Base-by-base conservation (phyloP, 192 early-diverging fungal genomes). In the Geranomyces michiganensis region DNA sequence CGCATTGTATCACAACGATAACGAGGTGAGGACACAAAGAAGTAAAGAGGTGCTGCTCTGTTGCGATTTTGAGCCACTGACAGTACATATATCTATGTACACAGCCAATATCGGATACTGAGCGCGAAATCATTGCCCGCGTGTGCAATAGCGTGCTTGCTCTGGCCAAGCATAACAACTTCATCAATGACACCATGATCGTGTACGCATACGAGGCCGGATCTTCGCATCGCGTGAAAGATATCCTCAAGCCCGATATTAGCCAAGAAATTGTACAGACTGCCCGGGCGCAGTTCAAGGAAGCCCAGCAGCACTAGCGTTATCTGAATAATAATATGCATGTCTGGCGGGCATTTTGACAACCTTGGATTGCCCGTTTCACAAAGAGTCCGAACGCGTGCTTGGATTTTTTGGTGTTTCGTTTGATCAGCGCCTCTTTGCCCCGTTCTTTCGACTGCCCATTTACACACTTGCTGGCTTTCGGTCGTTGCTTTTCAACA, bases 121-220 rank as follows among this genome's bases (percentile, higher is more conserved):
- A 92, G 71, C 86, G 97, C 41, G 82, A 89, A 66, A 81, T 85
- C 15, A 96, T 99, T 84, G 95, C 96, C 0, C 89, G 96, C 1
- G 90, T 97, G 0, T 88, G 84, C 77, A 97, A 96, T 78, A 92
- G 90, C 77, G 94, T 99, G 47, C 71, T 75, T 26, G 87, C 92
- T 12, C 85, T 99, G 33, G 92, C 90, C 56, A 81, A 83, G 46
- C 81, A 91, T 66, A 91, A 88, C 64, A 86, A 91, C 71, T 84
- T 89, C 66, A 95, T 99, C 73, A 94, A 90, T 65, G 96, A 97
- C 58, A 87, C 92, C 41, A 88, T 90, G 51, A 93, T 99, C 72
- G 85, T 91, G 33, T 95, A 93, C 78, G 90, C 93, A 45, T 96
- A 94, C 76, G 96, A 99, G 76, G 93, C 90, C 1, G 90, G 90